Percentiles rank a stretch among this genome's conserved stretches.
Conservation (phyloP, 2,329 filamentous ascomycete species). For the Aspergillus tubingensis region DNA sequence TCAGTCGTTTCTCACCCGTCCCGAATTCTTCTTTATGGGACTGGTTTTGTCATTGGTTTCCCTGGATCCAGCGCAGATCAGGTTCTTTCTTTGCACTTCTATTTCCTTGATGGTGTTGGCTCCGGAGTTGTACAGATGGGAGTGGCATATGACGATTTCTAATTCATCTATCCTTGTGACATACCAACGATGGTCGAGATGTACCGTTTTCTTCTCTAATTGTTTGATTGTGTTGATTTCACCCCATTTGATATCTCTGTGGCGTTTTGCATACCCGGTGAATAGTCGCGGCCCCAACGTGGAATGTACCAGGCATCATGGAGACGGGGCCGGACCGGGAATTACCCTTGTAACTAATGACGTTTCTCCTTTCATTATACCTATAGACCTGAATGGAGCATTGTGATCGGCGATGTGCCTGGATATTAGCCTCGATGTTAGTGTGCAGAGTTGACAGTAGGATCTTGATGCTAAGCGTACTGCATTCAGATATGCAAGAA, state of each 20-base stretch:
- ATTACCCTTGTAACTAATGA: slow-evolving; percentile 9
- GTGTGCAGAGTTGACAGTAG: too few relatives aligned
- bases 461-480: too few relatives aligned
- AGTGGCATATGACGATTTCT: slow-evolving; percentile 23
- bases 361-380: slow-evolving; percentile 6
- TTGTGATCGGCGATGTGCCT: neutral
- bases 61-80: slow-evolving; percentile 12
- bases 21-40: neutral
- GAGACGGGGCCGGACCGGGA: neutral
- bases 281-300: slow-evolving; percentile 15
- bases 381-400: slow-evolving; percentile 7
- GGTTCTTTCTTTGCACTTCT: slow-evolving; percentile 5
- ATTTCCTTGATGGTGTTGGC: slow-evolving; percentile 14
- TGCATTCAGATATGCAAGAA: too few relatives aligned
- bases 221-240: neutral
- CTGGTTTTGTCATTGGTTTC: slow-evolving; percentile 15
- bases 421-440: neutral
- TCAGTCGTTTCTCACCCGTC: neutral
- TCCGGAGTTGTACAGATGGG: slow-evolving; percentile 28
- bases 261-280: slow-evolving; percentile 22
- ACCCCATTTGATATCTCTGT: slow-evolving; percentile 5
- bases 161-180: slow-evolving; percentile 19
- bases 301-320: slow-evolving; percentile 5
- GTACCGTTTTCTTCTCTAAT: slow-evolving; percentile 13
- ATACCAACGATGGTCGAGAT: slow-evolving; percentile 17